A percentile compares a stretch with the other conserved stretches of the same genome.
These are phyloP conservation scores for Mycena pura DNA, from an alignment of 768 basidiomycete genomes.

Conservation along the genomic window DNA sequence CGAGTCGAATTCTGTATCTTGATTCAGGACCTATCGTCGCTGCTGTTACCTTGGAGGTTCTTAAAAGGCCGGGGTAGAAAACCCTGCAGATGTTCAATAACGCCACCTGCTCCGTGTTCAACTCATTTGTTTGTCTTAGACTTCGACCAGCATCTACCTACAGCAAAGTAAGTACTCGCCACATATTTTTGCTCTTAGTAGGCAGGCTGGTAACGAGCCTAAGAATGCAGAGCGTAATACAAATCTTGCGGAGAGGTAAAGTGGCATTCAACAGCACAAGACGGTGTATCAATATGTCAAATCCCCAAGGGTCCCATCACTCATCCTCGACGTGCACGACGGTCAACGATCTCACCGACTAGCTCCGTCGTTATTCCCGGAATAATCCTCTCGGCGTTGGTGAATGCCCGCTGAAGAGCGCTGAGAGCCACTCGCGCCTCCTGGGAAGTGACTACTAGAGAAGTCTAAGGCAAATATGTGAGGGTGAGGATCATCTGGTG, in stretches of 20 bases:
- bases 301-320: slow-evolving; percentile 44
- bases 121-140: no score
- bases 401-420: slow-evolving; percentile 88
- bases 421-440: slow-evolving; percentile 89
- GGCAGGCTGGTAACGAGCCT: no score
- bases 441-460: slow-evolving; percentile 91
- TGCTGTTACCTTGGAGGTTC: no score
- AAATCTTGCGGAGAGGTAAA: slow-evolving; percentile 17
- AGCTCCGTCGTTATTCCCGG: slow-evolving; percentile 94
- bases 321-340: slow-evolving; percentile 90
- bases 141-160: no score
- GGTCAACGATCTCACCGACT: slow-evolving; percentile 92
- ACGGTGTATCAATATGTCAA: slow-evolving; percentile 18
- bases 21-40: no score
- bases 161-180: no score
- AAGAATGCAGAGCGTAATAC: no score
- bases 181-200: no score
- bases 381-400: slow-evolving; percentile 93
- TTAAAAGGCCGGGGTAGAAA: no score
- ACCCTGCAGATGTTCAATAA: no score
- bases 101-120: no score
- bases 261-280: slow-evolving; percentile 9
- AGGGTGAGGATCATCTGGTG: neutral
- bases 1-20: no score
- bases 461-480: slow-evolving; percentile 61